These are phyloP conservation scores for Sclerotiophoma versabilis DNA, from an alignment of 2,329 filamentous ascomycete genomes.

Conservation along the genomic window DNA sequence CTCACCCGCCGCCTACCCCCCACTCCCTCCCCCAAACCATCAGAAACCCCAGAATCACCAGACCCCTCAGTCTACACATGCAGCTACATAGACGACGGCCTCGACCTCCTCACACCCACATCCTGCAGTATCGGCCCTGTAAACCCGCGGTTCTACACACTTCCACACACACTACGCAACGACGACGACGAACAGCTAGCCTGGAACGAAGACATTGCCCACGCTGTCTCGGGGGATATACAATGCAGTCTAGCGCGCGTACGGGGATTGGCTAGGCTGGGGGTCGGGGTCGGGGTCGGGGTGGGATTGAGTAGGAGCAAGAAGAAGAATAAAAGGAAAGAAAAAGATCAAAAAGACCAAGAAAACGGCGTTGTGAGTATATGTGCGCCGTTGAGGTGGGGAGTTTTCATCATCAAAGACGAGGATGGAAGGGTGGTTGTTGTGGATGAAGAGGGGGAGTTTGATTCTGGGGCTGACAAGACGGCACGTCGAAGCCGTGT, in stretches of 20 bases:
- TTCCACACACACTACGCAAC: neutral
- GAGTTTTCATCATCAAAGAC: conserved; percentile 33
- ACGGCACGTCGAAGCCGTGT: neutral
- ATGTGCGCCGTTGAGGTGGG: conserved; percentile 26
- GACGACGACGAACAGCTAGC: neutral
- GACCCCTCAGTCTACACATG: conserved; percentile 28
- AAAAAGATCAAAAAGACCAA: conserved; percentile 13
- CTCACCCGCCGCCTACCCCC: conserved; percentile 26
- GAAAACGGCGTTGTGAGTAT: conserved; percentile 25
- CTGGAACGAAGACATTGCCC: conserved; percentile 20
- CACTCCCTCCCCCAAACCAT: conserved; percentile 7
- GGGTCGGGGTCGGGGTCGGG: neutral
- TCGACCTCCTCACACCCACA: conserved; percentile 23
- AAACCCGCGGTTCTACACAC: conserved; percentile 24
- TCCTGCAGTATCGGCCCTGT: conserved; percentile 26
- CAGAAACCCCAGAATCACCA: neutral
- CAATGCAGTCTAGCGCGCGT: conserved; percentile 23
- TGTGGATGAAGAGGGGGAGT: conserved; percentile 35
- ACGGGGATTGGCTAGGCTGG: conserved; percentile 3
- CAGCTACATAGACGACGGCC: conserved; percentile 41
- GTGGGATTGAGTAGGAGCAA: neutral
- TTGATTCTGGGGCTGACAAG: conserved; percentile 30
- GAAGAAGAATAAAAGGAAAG: conserved; percentile 2
- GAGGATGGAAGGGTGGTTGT: conserved; percentile 37
- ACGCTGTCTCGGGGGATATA: conserved; percentile 35